Conservation (phyloP, 176 grass and related monocot genomes). For the Eleusine coracana region DNA sequence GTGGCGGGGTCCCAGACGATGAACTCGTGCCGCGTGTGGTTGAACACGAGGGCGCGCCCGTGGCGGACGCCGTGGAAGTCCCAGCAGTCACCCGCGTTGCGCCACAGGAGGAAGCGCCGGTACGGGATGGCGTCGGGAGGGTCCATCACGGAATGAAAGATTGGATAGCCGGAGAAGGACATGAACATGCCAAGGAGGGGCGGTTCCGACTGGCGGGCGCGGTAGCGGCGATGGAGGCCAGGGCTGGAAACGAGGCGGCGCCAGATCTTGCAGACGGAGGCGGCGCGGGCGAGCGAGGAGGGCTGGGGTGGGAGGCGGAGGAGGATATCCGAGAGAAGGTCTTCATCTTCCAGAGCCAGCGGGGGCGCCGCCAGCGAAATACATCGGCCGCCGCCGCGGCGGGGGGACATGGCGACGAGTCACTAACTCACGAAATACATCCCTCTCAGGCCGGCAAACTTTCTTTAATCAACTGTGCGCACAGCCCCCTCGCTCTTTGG, state of each 20-base stretch:
- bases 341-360: not conserved
- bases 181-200: constrained; percentile 5
- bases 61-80: constrained; percentile 11
- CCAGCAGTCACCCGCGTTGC: not conserved
- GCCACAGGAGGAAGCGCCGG: constrained; percentile 1
- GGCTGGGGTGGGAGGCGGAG: not conserved
- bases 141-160: not conserved
- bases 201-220: not conserved
- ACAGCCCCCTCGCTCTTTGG: too few species aligned
- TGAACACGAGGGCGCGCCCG: constrained; percentile 24
- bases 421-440: too few species aligned
- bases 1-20: not conserved
- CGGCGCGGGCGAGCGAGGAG: not conserved
- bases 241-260: not conserved
- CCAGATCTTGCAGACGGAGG: not conserved
- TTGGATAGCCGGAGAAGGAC: not conserved
- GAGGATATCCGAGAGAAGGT: constrained; percentile 3
- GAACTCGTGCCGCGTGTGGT: not conserved
- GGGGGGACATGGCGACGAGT: not conserved
- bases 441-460: too few species aligned
- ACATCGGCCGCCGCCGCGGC: not conserved
- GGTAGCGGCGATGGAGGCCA: not conserved
- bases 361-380: not conserved
- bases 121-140: not conserved
- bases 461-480: too few species aligned